Evolutionary conservation across 2,329 filamentous ascomycete species (phyloP).

Genomic region (Cytospora schulzeri): DNA sequence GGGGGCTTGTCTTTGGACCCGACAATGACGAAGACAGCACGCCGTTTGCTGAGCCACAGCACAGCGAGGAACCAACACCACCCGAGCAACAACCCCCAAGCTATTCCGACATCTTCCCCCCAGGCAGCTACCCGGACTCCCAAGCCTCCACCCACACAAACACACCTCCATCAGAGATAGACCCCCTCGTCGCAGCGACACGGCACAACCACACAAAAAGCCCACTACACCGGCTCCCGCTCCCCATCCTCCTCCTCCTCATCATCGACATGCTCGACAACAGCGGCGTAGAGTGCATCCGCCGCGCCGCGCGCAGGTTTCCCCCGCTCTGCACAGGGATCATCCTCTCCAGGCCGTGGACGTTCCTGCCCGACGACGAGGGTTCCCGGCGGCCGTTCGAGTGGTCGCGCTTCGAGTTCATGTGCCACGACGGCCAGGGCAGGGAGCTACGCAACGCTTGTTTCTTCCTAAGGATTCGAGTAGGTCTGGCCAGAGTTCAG

Average conservation of each 20-base stretch:
- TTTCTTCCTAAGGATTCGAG: neutral
- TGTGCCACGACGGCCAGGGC: neutral
- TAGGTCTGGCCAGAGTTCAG: neutral
- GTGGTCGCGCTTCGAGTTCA: neutral
- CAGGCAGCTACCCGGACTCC: neutral
- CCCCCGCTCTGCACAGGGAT: neutral
- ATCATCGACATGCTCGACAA: slow-evolving; percentile 5
- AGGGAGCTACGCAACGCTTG: neutral
- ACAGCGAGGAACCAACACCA: neutral
- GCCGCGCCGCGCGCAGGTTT: slow-evolving; percentile 1
- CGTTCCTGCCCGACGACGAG: neutral
- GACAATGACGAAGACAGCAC: neutral
- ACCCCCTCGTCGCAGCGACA: slow-evolving; percentile 4
- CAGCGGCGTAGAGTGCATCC: slow-evolving; percentile 8
- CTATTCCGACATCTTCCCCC: neutral
- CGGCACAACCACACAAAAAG: neutral
- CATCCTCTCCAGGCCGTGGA: neutral
- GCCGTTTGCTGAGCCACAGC: neutral
- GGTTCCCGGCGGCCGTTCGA: neutral
- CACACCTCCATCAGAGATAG: neutral
- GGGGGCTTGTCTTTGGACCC: neutral
- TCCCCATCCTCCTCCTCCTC: neutral
- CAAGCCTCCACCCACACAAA: no score
- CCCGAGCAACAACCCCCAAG: neutral
- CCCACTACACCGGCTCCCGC: neutral